Evolutionary conservation across 805 yeast species (phyloP), one percentile per base, ranked within the genome.

Genomic region (Myxozyma udenii): DNA sequence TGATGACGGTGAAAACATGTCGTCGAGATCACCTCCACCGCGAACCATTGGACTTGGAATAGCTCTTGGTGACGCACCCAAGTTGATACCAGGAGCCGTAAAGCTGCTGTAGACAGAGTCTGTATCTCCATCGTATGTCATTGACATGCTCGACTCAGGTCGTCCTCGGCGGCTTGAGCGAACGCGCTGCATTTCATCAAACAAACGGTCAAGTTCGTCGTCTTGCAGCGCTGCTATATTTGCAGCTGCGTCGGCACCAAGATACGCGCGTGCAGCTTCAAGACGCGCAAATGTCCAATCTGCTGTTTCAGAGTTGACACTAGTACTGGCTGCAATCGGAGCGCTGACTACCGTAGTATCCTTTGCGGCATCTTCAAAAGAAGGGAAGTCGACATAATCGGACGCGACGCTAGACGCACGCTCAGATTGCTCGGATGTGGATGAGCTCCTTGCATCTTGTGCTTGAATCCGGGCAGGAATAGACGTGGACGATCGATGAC

Each of bases 201-300:
- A 56, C 12, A 56, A 42, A 25, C 42, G 33, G 19, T 56, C 60
- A 16, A 56, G 48, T 40, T 56, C 55, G 7, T 56, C 60, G 32
- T 54, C 60, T 3, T 46, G 41, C 46, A 53, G 25, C 9, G 48
- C 37, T 11, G 44, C 47, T 16, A 55, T 44, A 18, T 39, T 47
- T 3, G 37, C 44, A 11, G 53, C 32, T 12, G 50, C 37, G 12
- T 55, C 60, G 5, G 48, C 21, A 2, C 60, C 60, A 3, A 56
- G 42, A 24, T 46, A 45, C 9, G 52, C 23, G 16, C 35, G 35
- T 5, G 48, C 51, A 11, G 55, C 60, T 22, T 56, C 59, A n/a
- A 44, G 19, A n/a, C 60, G 45, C 9, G 60, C 60, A 38, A 46
- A 25, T 9, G 58, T 39, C 60, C 60, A 56, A 22, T 54, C 50